A percentile compares a stretch with the other conserved stretches of the same genome.
Conservation (phyloP, 768 basidiomycete species). For the Gelatoporia subvermispora region DNA sequence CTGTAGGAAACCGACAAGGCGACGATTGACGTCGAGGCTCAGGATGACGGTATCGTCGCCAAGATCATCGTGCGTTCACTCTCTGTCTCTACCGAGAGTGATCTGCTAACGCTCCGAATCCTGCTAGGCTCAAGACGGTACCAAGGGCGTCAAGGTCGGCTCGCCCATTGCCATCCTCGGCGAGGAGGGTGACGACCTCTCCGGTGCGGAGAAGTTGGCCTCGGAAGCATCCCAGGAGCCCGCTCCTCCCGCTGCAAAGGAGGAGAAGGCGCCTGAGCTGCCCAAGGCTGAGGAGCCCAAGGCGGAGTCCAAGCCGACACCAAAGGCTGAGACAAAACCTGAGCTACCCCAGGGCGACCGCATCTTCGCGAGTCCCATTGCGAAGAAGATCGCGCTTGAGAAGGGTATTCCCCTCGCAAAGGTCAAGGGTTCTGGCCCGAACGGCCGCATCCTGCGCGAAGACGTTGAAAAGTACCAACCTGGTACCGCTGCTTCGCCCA, state of each 20-base stretch:
- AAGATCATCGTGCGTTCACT: conserved; percentile 82
- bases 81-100: not conserved
- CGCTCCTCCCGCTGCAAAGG: conserved; percentile 28
- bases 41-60: conserved; percentile 93
- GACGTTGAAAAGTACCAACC: conserved; percentile 91
- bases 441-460: conserved; percentile 89
- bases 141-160: conserved; percentile 86
- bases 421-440: conserved; percentile 90
- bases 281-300: conserved; percentile 33
- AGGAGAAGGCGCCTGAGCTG: conserved; percentile 38
- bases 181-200: conserved; percentile 93
- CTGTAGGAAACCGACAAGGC: conserved; percentile 98
- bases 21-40: conserved; percentile 98
- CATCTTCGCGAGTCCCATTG: conserved; percentile 93
- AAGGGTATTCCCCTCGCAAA: conserved; percentile 85
- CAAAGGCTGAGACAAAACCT: conserved; percentile 38
- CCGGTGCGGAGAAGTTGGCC: conserved; percentile 72
- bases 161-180: conserved; percentile 85
- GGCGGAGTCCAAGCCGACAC: conserved; percentile 27
- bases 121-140: conserved; percentile 68
- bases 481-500: conserved; percentile 29
- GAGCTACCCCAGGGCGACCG: conserved; percentile 67
- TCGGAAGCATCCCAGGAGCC: conserved; percentile 47
- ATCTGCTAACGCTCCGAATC: conserved; percentile 3
- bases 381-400: conserved; percentile 95